phyloP scores from a whole-genome alignment of 495 filamentous ascomycete species.

The Cercophora scortea region DNA sequence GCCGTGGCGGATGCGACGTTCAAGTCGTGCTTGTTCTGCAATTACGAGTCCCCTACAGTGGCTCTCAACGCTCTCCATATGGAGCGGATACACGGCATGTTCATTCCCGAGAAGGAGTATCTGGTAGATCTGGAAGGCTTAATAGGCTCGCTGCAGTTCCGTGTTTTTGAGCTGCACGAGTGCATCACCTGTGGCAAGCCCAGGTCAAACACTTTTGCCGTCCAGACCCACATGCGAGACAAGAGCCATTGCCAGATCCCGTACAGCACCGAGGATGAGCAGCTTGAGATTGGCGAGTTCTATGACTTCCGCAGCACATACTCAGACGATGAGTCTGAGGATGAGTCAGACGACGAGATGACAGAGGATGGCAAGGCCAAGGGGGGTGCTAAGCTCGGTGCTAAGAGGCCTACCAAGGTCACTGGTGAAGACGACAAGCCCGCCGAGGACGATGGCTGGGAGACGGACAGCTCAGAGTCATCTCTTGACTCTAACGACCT shows the following conservation, averaged over 20 bases:
- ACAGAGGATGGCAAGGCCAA: conserved; percentile 39
- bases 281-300: conserved; percentile 92
- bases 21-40: conserved; percentile 84
- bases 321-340: conserved; percentile 71
- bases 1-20: conserved; percentile 32
- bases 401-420: conserved; percentile 39
- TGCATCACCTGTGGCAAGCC: conserved; percentile 72
- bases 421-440: conserved; percentile 35
- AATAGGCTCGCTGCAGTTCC: conserved; percentile 65
- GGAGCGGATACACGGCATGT: conserved; percentile 89
- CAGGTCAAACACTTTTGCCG: conserved; percentile 62
- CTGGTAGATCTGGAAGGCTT: conserved; percentile 76
- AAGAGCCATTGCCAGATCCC: conserved; percentile 95
- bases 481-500: conserved; percentile 74
- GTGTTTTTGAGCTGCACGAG: conserved; percentile 65
- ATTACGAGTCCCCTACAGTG: conserved; percentile 63
- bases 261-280: conserved; percentile 81
- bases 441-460: conserved; percentile 52
- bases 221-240: conserved; percentile 94
- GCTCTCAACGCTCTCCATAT: conserved; percentile 77
- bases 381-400: conserved; percentile 53
- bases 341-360: conserved; percentile 53
- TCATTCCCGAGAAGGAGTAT: conserved; percentile 82
- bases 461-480: conserved; percentile 81
- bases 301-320: conserved; percentile 97